Conservation (phyloP, 768 basidiomycete species). For the Leccinum olivaceopallidum region DNA sequence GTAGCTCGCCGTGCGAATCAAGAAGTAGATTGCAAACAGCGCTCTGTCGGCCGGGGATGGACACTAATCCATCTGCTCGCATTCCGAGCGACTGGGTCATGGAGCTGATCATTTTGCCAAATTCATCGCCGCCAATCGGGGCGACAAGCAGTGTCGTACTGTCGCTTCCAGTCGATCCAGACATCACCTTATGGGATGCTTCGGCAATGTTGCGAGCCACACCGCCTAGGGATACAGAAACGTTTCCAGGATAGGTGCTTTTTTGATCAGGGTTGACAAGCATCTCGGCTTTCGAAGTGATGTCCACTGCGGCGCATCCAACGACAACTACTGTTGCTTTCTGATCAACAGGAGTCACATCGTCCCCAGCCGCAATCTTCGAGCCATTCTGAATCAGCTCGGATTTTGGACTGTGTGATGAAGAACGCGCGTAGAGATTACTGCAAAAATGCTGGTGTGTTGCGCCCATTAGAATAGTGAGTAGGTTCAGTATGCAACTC, state of each 20-base stretch:
- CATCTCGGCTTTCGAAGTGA: constrained; percentile 59
- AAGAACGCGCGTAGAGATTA: not conserved
- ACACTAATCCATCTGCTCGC: constrained; percentile 77
- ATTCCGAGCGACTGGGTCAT: constrained; percentile 67
- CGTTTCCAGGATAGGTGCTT: constrained; percentile 79
- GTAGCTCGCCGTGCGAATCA: constrained; percentile 66
- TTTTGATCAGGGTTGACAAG: constrained; percentile 40
- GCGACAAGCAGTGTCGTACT: constrained; percentile 63
- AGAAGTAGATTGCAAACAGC: constrained; percentile 89
- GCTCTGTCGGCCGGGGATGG: constrained; percentile 45
- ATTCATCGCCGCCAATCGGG: constrained; percentile 72
- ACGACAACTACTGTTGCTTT: constrained; percentile 64
- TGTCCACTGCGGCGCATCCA: constrained; percentile 88
- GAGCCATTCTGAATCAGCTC: not conserved
- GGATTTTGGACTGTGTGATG: not conserved
- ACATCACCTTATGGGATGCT: constrained; percentile 70
- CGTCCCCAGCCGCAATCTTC: not conserved
- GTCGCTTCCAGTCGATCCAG: constrained; percentile 27
- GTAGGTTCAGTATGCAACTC: constrained; percentile 3
- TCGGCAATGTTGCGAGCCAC: constrained; percentile 97
- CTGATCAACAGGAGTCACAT: constrained; percentile 5
- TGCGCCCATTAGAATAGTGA: constrained; percentile 1
- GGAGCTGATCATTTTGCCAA: constrained; percentile 64
- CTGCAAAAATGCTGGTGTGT: constrained; percentile 16
- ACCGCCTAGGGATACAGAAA: constrained; percentile 77